Conservation (phyloP, 257 asterid species). For the Solanum bulbocastanum region DNA sequence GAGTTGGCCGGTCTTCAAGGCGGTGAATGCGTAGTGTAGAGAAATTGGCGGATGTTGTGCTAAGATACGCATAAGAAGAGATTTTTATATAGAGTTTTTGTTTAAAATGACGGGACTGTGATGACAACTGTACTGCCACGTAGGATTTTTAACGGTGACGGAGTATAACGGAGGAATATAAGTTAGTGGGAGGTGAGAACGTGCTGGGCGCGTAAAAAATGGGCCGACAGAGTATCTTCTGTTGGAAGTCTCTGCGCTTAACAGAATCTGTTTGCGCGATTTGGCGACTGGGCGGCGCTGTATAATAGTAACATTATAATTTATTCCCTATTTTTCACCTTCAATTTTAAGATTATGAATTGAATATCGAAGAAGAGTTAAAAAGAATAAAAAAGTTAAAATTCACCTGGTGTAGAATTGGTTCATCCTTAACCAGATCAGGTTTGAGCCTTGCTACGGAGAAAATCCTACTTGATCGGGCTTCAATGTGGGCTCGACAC, state of each 20-base stretch:
- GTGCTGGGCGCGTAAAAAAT: slow-evolving; percentile 47
- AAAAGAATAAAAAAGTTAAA: no score
- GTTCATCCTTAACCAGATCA: neutral
- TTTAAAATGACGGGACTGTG: slow-evolving; percentile 14
- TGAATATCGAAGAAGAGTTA: no score
- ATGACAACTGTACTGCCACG: neutral
- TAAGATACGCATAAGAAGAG: slow-evolving; percentile 33
- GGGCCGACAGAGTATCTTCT: slow-evolving; percentile 33
- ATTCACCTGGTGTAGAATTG: no score
- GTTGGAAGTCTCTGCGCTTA: slow-evolving; percentile 22
- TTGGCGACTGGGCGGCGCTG: slow-evolving; percentile 6
- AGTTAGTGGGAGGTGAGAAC: slow-evolving; percentile 25
- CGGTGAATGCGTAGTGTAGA: slow-evolving; percentile 38
- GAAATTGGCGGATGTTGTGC: slow-evolving; percentile 25
- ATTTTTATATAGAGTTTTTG: neutral
- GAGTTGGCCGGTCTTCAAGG: neutral
- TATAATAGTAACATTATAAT: neutral
- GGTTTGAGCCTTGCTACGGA: accelerated
- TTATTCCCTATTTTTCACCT: neutral
- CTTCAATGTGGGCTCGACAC: neutral
- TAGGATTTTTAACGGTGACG: neutral
- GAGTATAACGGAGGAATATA: neutral
- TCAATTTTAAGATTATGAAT: no score
- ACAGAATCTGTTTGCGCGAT: slow-evolving; percentile 25
- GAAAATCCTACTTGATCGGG: neutral